phyloP scores from a whole-genome alignment of 1,284 basidiomycete genomes.

The Leucocoprinus gongylophorus region DNA sequence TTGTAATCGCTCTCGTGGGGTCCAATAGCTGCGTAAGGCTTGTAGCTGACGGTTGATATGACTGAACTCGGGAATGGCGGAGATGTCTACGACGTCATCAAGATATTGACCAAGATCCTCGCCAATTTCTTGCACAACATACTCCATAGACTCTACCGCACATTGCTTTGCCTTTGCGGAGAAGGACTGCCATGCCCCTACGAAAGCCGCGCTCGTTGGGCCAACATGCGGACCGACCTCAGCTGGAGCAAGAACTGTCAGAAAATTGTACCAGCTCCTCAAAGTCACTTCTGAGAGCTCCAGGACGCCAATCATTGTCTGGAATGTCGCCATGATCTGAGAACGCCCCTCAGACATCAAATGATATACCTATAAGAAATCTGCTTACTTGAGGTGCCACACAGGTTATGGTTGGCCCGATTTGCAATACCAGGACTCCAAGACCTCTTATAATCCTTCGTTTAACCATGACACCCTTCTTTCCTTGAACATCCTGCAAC shows the following conservation, averaged over 20 bases:
- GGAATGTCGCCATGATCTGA: slow-evolving; percentile 95
- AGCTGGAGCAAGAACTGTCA: slow-evolving; percentile 58
- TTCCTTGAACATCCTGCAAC: slow-evolving; percentile 75
- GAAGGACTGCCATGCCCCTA: slow-evolving; percentile 73
- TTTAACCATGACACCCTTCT: slow-evolving; percentile 60
- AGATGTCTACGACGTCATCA: slow-evolving; percentile 76
- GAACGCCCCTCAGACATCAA: slow-evolving; percentile 8
- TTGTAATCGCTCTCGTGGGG: slow-evolving; percentile 51
- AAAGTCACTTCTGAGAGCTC: slow-evolving; percentile 78
- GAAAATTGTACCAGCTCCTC: slow-evolving; percentile 76
- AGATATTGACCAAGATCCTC: slow-evolving; percentile 48
- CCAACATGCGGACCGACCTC: slow-evolving; percentile 87
- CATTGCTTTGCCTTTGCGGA: slow-evolving; percentile 44
- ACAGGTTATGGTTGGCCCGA: slow-evolving; percentile 66
- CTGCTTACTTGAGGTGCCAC: slow-evolving; percentile 75
- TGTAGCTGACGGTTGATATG: slow-evolving; percentile 44
- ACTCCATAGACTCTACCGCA: slow-evolving; percentile 60
- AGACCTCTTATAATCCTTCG: slow-evolving; percentile 75
- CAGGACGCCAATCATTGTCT: slow-evolving; percentile 72
- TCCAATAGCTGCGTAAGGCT: slow-evolving; percentile 42
- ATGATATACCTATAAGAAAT: not conserved
- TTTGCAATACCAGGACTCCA: slow-evolving; percentile 63
- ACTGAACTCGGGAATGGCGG: slow-evolving; percentile 61
- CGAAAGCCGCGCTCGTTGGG: slow-evolving; percentile 81
- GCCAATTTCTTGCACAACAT: slow-evolving; percentile 66